Conservation (phyloP, 495 filamentous ascomycete species). For the Penicillium fimorum region DNA sequence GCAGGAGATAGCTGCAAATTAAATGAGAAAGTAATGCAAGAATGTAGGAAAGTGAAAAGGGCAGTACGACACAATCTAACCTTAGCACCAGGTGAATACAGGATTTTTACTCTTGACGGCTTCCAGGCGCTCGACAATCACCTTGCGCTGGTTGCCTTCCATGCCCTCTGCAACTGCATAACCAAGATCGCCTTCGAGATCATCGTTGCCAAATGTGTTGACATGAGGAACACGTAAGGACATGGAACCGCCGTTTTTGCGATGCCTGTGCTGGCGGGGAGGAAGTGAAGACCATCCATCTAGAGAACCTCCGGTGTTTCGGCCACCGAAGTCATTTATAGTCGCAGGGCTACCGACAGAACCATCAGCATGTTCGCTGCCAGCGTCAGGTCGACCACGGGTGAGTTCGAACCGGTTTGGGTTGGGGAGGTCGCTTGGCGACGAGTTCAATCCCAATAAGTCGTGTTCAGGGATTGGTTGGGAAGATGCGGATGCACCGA, state of each 20-base stretch:
- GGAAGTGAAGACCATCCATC: conserved; percentile 44
- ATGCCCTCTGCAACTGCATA: conserved; percentile 92
- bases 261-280: conserved; percentile 34
- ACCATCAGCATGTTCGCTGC: conserved; percentile 36
- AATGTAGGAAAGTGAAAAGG: conserved; percentile 8
- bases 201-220: conserved; percentile 61
- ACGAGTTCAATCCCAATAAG: conserved; percentile 67
- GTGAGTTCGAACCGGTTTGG: conserved; percentile 83
- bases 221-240: conserved; percentile 32
- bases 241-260: conserved; percentile 44
- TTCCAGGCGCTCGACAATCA: conserved; percentile 94
- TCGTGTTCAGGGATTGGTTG: conserved; percentile 59
- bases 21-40: conserved; percentile 21
- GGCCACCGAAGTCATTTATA: conserved; percentile 32
- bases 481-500: conserved; percentile 68
- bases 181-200: conserved; percentile 87
- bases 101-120: conserved; percentile 93
- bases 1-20: conserved; percentile 22
- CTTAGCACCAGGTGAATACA: conserved; percentile 95
- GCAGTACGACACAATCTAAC: conserved; percentile 1
- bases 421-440: conserved; percentile 69
- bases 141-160: conserved; percentile 84
- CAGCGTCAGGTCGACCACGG: conserved; percentile 49
- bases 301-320: conserved; percentile 33
- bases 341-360: conserved; percentile 40